Evolutionary conservation across 257 asterid species (phyloP), one percentile per base, ranked within the genome.

Genomic region (Petrea volubilis): DNA sequence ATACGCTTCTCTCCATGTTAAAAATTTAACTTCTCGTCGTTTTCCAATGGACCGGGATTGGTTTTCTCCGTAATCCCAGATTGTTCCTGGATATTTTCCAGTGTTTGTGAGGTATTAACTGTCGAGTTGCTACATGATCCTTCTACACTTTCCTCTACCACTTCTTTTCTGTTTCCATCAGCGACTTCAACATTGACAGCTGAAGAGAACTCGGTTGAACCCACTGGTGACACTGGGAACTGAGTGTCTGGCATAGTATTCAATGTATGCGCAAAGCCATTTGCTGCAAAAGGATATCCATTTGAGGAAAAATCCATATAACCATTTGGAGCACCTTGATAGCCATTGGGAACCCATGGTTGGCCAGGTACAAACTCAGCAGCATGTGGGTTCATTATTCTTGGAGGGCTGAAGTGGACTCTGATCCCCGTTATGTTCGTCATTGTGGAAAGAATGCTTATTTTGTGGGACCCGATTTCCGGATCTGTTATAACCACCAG

Each of bases 381-480:
- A 3, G 97, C 96, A 71, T 88, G 97, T 28, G 96, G 96, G 68
- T 91, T 91, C 97, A 91, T 91, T 65, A 83, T 70, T 63, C 79
- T 51, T 61, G 82, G 87, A 67, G 82, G 84, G 62, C 78, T 70
- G 70, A n/a, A n/a, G n/a, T n/a, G n/a, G 68, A 77, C 80, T 77
- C 34, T 78, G 71, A 70, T 79, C 83, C 64, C 70, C 79, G 59
- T 68, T 71, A 49, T 63, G 78, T 68, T 90, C 95, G 28, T 74
- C 85, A 78, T 79, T 74, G 71, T 75, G 81, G 79, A 83, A 88
- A 57, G 73, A 65, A 50, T 88, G 82, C 81, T 89, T 90, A 68
- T 72, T 88, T 46, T 89, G 84, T 12, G 90, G 85, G 74, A 78
- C 70, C 33, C 89, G 91, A 70, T 73, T 83, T 14, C 90, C 92